phyloP scores from a whole-genome alignment of 176 grass and related monocot species.

The bread wheat (Triticum aestivum) region IWGSC_CS_RefSeq_v2.1 NC_057808.1:296483761-296484260 shows the following conservation, averaged over 20 bases:
- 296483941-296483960: constrained; percentile 1
- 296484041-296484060: not conserved
- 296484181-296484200: not conserved
- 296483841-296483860: not conserved
- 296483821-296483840: not conserved
- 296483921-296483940: constrained; percentile 10
- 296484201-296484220: not conserved
- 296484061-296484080: not conserved
- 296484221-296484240: not conserved
- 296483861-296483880: too few species aligned
- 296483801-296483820: not conserved
- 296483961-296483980: not conserved
- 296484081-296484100: constrained; percentile 29
- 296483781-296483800: too few species aligned
- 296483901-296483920: not conserved
- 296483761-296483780: not conserved
- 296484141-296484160: not conserved
- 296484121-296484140: not conserved
- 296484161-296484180: not conserved
- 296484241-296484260: not conserved
- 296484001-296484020: not conserved
- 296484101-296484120: not conserved
- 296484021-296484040: not conserved
- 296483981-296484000: not conserved
- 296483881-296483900: not conserved